Base-by-base conservation (phyloP, 495 filamentous ascomycete genomes). In the Talaromyces ruber region DNA sequence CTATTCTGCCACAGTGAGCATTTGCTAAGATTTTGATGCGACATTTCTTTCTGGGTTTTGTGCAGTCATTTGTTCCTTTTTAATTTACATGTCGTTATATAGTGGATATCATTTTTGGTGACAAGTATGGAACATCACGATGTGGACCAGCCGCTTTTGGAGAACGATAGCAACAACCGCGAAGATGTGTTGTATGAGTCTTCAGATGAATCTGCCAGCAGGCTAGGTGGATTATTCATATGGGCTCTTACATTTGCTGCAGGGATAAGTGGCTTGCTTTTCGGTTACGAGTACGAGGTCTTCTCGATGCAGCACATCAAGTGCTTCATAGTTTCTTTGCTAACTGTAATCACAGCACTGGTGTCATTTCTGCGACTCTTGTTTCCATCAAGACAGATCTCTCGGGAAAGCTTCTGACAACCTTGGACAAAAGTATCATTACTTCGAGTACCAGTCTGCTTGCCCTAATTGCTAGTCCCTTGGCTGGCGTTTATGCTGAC, bases 341-440 rank as follows among this genome's bases (percentile, higher is more conserved):
- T 63, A 32, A 30, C 55, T 39, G n/a, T n/a, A 28, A 26, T 54
- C 62, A 52, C 64, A 94, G 91, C 68, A 97, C 93, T 21, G 93
- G 93, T 47, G 92, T 96, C 14, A 94, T 97, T 47, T 94, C 90
- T 24, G 87, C 91, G 1, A 94, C 91, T 0, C 80, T 97, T 30
- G 87, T 97, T 39, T 90, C 89, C 3, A 84, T 96, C 65, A 82
- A 81, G 51, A 81, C 82, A 2, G 87, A 90, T 60, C 84, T 96
- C n/a, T 92, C 90, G 6, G 68, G 74, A 54, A 81, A 81, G 6
- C 71, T 79, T 14, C 79, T 94, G 32, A 86, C 82, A 6, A 90
- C 86, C 3, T 77, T 92, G 34, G 89, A 95, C 70, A 95, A 93
- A 64, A 89, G 88, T 28, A 73, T 95, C 26, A 88, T 96, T 63